Conservation (phyloP, 1,284 basidiomycete species). For the Tremellales sp. region DNA sequence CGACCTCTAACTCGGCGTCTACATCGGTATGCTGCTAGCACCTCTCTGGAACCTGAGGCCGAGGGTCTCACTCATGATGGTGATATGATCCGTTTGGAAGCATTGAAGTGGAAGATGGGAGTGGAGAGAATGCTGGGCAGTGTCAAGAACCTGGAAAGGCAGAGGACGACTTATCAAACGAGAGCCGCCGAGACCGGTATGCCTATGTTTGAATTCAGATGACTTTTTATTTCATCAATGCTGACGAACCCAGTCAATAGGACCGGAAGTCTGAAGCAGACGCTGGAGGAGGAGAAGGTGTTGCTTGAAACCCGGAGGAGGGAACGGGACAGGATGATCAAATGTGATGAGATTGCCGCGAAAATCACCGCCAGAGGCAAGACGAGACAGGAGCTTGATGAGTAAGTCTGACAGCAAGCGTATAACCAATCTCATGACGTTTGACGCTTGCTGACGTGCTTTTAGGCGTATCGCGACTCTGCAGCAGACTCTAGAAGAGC, state of each 20-base stretch:
- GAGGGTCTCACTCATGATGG: slow-evolving; percentile 12
- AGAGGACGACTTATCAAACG: slow-evolving; percentile 23
- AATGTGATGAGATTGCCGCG: slow-evolving; percentile 39
- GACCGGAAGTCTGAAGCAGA: slow-evolving; percentile 20
- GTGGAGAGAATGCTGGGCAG: slow-evolving; percentile 34
- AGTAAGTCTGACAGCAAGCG: slow-evolving; percentile 26
- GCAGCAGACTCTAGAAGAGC: slow-evolving; percentile 26
- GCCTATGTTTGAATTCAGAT: slow-evolving; percentile 5
- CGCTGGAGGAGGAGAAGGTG: slow-evolving; percentile 32
- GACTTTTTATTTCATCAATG: neutral
- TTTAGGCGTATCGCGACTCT: slow-evolving; percentile 32
- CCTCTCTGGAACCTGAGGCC: neutral
- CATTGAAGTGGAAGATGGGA: slow-evolving; percentile 30
- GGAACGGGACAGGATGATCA: slow-evolving; percentile 33
- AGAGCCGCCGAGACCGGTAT: slow-evolving; percentile 31
- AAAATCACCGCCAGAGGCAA: slow-evolving; percentile 29
- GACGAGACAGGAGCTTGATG: slow-evolving; percentile 33
- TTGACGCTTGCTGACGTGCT: neutral
- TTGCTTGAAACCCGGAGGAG: slow-evolving; percentile 19
- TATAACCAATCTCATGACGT: neutral
- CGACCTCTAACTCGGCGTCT: slow-evolving; percentile 32
- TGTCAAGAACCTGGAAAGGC: slow-evolving; percentile 30
- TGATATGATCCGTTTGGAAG: slow-evolving; percentile 30
- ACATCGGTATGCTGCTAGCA: slow-evolving; percentile 13
- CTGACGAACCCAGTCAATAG: neutral